Evolutionary conservation across 108 stramenopile species (phyloP), one percentile per base, ranked within the genome.

Genomic region (Skeletonema potamos): DNA sequence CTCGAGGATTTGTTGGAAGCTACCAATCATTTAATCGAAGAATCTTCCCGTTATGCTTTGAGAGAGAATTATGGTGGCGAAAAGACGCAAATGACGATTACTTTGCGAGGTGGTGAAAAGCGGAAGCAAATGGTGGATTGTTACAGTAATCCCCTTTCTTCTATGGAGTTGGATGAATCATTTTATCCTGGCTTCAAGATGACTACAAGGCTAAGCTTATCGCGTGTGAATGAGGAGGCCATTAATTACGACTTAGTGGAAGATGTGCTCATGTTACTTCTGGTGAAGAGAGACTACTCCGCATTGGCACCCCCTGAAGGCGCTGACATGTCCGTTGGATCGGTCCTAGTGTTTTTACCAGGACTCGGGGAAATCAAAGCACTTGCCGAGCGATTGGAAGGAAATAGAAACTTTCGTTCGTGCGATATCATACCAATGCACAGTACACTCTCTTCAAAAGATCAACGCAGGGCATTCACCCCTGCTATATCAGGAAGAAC

Each of bases 311-410:
- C 75, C 26, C 86, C 86, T 1, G 79, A 88, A 17, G 84, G 83
- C 0, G 71, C 69, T 17, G 82, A 85, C 34, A 41, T 84, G 9
- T 66, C 77, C 5, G 43, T 37, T 18, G 89, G 93, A 43, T 74
- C 89, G 2, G 73, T 97, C 11, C 78, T 99, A n/a, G 66, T 98
- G 20, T 99, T 99, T 70, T 57, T 98, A 17, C 95, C 96, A 7
- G 98, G 98, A 13, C 39, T 96, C 58, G 93, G 94, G 8, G 98
- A 99, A 73, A 99, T 99, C 58, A 82, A 83, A 9, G 60, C 88
- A 13, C 56, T 96, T 66, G 77, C 72, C n/a, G 93, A 96, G 1
- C 72, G 80, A 27, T 48, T 94, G 12, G 67, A 87, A 54, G 81
- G 77, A 13, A 90, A 66, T 68, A 76, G 86, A 33, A 18, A 7